A percentile compares a stretch with the other conserved stretches of the same genome.
Evolutionary conservation across 2,329 filamentous ascomycete species (phyloP).

Genomic region (Catunica adiposa): DNA sequence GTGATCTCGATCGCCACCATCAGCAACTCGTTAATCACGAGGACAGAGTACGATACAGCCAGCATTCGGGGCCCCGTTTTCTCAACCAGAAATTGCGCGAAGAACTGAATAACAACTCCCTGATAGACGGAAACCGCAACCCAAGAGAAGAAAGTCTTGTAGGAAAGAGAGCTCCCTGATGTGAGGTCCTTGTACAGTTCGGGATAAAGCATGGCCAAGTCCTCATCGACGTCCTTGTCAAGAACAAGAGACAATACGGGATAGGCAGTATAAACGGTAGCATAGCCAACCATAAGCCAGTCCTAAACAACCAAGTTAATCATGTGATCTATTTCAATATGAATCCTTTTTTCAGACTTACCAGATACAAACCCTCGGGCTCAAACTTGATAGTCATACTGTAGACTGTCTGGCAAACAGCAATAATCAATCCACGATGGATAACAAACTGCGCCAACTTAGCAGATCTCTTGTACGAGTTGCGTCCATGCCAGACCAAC

Average conservation of each 20-base stretch:
- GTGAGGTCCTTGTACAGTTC: slow-evolving; percentile 98
- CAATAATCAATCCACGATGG: slow-evolving; percentile 87
- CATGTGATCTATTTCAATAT: not conserved
- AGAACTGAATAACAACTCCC: slow-evolving; percentile 86
- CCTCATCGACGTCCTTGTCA: slow-evolving; percentile 88
- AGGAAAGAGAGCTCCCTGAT: slow-evolving; percentile 67
- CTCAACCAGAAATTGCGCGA: slow-evolving; percentile 73
- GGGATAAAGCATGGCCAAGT: slow-evolving; percentile 83
- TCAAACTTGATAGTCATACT: slow-evolving; percentile 86
- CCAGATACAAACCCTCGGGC: slow-evolving; percentile 80
- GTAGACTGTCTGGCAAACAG: slow-evolving; percentile 93
- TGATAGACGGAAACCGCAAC: slow-evolving; percentile 91
- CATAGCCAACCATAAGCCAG: slow-evolving; percentile 93
- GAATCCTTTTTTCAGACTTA: slow-evolving; percentile 21
- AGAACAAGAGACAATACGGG: slow-evolving; percentile 89
- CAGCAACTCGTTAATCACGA: slow-evolving; percentile 84
- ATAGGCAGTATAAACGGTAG: slow-evolving; percentile 84
- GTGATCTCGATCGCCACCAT: slow-evolving; percentile 97
- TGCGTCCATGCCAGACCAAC: slow-evolving; percentile 96
- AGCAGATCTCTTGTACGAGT: slow-evolving; percentile 88
- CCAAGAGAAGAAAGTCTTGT: slow-evolving; percentile 94
- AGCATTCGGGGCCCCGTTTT: slow-evolving; percentile 64
- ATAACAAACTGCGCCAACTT: slow-evolving; percentile 98
- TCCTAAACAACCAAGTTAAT: slow-evolving; percentile 32
- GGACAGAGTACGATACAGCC: slow-evolving; percentile 75